Evolutionary conservation across 352 stramenopile genomes (phyloP).

Genomic region (Pythium brachiatum): DNA sequence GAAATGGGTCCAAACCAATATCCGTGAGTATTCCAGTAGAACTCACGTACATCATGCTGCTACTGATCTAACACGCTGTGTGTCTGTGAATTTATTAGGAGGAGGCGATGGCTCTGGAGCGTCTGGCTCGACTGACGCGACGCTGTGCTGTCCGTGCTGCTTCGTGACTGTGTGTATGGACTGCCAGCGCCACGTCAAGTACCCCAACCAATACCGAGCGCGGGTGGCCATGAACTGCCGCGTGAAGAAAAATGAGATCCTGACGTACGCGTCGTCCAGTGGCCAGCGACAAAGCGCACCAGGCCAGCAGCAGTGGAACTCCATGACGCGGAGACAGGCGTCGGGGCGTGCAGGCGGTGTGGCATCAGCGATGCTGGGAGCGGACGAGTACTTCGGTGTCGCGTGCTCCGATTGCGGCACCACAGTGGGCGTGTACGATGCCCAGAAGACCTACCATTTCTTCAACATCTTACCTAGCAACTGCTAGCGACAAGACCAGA

Average conservation of each 20-base stretch:
- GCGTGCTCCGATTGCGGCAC: slow-evolving; percentile 75
- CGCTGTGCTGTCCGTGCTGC: slow-evolving; percentile 75
- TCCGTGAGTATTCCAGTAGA: slow-evolving; percentile 35
- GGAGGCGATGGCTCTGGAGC: slow-evolving; percentile 5
- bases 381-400: slow-evolving; percentile 67
- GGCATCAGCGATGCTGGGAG: slow-evolving; percentile 29
- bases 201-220: slow-evolving; percentile 69
- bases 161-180: slow-evolving; percentile 79
- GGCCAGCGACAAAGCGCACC: slow-evolving; percentile 22
- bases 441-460: slow-evolving; percentile 62
- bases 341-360: slow-evolving; percentile 4
- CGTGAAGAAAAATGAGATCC: slow-evolving; percentile 62
- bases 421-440: slow-evolving; percentile 67
- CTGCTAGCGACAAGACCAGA: slow-evolving; percentile 16
- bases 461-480: slow-evolving; percentile 77
- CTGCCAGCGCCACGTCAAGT: slow-evolving; percentile 65
- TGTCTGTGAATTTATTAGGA: slow-evolving; percentile 3
- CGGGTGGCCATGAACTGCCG: slow-evolving; percentile 65
- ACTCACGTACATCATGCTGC: slow-evolving; percentile 11
- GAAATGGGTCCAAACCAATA: slow-evolving; percentile 66
- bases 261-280: slow-evolving; percentile 42
- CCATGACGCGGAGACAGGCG: slow-evolving; percentile 19
- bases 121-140: slow-evolving; percentile 40
- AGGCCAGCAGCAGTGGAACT: slow-evolving; percentile 41
- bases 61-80: not conserved